Evolutionary conservation across 148 eudicot species (phyloP), one percentile per base, ranked within the genome.

Genomic region (Amaranthus cruentus): DNA sequence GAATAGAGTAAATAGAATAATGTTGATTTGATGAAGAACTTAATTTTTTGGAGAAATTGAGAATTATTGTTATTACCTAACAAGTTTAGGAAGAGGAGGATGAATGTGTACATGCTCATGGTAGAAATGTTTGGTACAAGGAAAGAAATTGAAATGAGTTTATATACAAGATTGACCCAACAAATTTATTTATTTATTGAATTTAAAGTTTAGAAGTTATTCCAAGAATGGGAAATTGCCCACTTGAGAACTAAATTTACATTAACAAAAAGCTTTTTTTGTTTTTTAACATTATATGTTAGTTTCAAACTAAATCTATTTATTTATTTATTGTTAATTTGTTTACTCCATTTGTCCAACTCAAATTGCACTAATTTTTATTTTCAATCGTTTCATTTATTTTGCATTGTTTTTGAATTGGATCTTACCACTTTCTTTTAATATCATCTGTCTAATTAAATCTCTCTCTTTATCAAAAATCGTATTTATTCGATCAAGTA

Each of bases 21-120:
- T 28, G 38, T 28, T 28, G 38, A 28, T 28, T 28, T 28, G 38
- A 21, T 4, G 3, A 55, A 13, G 55, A 2, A 12, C 2, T 13
- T 6, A 48, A 18, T 7, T 46, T 7, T 9, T 15, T 8, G 5
- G 51, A 15, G 10, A 63, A 44, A 46, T 9, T 63, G 5, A 6
- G 6, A 53, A 44, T 65, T 5, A 7, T 7, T 57, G 52, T 69
- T 69, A 60, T 50, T 73, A 78, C 81, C 81, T 51, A 66, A 11
- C 51, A 78, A 18, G 15, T 66, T 72, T 44, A 78, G 47, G 73
- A 67, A 59, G 66, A 72, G 6, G 10, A 71, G 42, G 63, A 42
- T 9, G 44, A 71, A 38, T 12, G 67, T 18, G 62, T 2, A 47
- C 72, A 78, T 66, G 48, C 9, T 51, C 52, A 51, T 55, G 6